Evolutionary conservation across 2,329 filamentous ascomycete genomes (phyloP).

Genomic region (Xylaria sp.): DNA sequence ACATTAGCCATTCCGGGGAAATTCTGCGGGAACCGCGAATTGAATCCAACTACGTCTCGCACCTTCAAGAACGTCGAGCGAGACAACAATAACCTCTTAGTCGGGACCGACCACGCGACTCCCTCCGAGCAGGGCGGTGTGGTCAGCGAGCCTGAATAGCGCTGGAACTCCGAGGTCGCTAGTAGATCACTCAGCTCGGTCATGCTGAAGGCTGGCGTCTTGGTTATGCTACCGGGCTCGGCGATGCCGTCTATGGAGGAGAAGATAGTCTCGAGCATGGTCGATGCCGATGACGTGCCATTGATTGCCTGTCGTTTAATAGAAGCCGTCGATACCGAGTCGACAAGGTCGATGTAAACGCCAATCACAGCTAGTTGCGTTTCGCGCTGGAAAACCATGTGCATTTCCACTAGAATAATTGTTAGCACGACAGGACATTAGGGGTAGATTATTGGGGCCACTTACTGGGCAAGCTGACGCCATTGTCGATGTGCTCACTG

Average conservation of each 20-base stretch:
- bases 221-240: constrained; percentile 55
- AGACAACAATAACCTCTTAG: constrained; percentile 55
- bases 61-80: constrained; percentile 53
- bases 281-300: constrained; percentile 45
- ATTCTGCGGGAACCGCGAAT: constrained; percentile 60
- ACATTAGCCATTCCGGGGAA: constrained; percentile 55
- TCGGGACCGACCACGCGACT: constrained; percentile 61
- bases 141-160: constrained; percentile 60
- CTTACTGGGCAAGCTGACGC: constrained; percentile 58
- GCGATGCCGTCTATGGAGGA: constrained; percentile 55
- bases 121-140: constrained; percentile 62
- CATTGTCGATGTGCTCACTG: constrained; percentile 60
- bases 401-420: constrained; percentile 59
- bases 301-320: constrained; percentile 54
- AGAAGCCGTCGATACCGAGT: constrained; percentile 49
- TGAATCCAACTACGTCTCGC: constrained; percentile 60
- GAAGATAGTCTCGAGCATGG: constrained; percentile 61
- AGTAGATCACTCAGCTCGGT: constrained; percentile 55
- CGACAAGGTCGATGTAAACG: constrained; percentile 56
- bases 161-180: constrained; percentile 54
- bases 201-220: constrained; percentile 57
- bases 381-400: constrained; percentile 67
- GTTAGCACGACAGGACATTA: constrained; percentile 16
- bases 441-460: constrained; percentile 4
- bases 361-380: constrained; percentile 58